Conservation (phyloP, 1,284 basidiomycete genomes). For the Heterobasidion occidentale region DNA sequence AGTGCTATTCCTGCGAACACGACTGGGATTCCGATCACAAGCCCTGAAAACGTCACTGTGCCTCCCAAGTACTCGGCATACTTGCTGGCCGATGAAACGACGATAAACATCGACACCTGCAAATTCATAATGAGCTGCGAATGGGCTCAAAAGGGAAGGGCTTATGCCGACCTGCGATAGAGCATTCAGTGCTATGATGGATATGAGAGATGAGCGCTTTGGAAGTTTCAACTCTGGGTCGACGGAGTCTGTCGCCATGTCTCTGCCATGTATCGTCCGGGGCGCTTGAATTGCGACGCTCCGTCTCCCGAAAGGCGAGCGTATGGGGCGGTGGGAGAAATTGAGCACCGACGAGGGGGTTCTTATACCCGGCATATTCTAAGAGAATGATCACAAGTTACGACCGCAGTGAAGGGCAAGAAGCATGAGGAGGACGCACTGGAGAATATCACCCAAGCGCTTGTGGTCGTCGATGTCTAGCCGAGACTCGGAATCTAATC, state of each 20-base stretch:
- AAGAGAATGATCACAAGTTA: too few species aligned
- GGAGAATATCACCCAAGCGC: too few species aligned
- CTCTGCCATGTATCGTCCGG: too few species aligned
- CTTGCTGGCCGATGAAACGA: slow-evolving; percentile 57
- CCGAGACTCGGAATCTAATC: too few species aligned
- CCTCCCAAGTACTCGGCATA: slow-evolving; percentile 61
- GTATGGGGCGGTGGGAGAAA: too few species aligned
- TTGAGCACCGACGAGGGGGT: too few species aligned
- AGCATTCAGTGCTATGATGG: slow-evolving; percentile 33
- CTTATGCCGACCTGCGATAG: slow-evolving; percentile 33
- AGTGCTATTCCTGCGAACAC: slow-evolving; percentile 48
- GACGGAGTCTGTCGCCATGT: background rate
- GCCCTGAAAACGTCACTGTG: slow-evolving; percentile 60
- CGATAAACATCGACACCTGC: slow-evolving; percentile 33
- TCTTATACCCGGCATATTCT: too few species aligned
- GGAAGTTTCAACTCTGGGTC: slow-evolving; percentile 42
- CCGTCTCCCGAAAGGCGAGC: too few species aligned
- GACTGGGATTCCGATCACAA: slow-evolving; percentile 64
- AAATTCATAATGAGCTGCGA: background rate
- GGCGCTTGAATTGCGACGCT: too few species aligned
- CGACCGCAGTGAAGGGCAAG: too few species aligned
- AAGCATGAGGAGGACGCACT: too few species aligned
- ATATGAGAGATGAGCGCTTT: slow-evolving; percentile 30
- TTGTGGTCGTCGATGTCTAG: too few species aligned
- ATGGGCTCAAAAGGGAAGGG: background rate